These are phyloP conservation scores for Triticum dicoccoides DNA, from an alignment of 176 grass and related monocot genomes.

Conservation along the genomic window DNA sequence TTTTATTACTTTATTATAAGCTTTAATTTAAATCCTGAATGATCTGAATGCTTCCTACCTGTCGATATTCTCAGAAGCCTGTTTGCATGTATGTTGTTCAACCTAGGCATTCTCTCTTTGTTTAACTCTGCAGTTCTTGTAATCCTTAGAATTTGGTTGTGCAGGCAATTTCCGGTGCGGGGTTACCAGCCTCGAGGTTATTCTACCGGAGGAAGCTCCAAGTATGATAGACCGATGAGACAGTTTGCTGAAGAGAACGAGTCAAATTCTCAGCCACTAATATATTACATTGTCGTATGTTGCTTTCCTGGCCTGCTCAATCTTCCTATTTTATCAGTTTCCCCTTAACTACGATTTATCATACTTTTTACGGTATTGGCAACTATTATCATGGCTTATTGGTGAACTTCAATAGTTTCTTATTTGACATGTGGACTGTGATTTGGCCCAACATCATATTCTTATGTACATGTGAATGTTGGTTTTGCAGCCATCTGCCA, in stretches of 20 bases:
- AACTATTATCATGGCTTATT: background rate
- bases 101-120: background rate
- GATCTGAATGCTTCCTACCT: background rate
- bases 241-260: slow-evolving; percentile 54
- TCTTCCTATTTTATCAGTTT: slow-evolving; percentile 11
- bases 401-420: background rate
- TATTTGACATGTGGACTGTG: background rate
- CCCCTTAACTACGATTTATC: background rate
- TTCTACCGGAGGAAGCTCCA: slow-evolving; percentile 43
- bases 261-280: slow-evolving; percentile 44
- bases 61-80: background rate
- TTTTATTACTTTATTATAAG: background rate
- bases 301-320: slow-evolving; percentile 8
- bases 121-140: background rate
- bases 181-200: slow-evolving; percentile 37
- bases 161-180: slow-evolving; percentile 10
- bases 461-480: slow-evolving; percentile 30
- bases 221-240: slow-evolving; percentile 50
- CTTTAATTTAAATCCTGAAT: background rate
- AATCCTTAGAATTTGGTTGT: slow-evolving; percentile 12
- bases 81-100: background rate
- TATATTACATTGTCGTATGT: slow-evolving; percentile 67
- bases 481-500: slow-evolving; percentile 68
- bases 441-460: background rate
- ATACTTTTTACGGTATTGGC: background rate